Base-by-base conservation (phyloP, 2,329 filamentous ascomycete species). In the Xylariaceae sp. region DNA sequence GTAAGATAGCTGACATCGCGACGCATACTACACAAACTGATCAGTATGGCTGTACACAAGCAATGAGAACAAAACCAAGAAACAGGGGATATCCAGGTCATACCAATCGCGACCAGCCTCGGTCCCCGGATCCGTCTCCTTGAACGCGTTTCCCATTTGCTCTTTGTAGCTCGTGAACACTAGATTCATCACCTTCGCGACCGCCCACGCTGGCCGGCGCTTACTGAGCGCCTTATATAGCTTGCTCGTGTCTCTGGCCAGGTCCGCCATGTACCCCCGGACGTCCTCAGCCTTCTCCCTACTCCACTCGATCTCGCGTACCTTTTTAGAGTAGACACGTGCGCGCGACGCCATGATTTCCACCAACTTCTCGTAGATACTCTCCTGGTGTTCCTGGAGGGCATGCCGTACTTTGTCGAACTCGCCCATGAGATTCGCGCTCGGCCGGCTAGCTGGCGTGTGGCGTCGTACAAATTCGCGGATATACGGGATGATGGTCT, bases 401-500 rank as follows among this genome's bases (percentile, higher is more conserved):
- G 92, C 74, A 15, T 89, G 80, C 59, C 89, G 86, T 47, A 92
- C 84, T 68, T 89, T 92, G 73, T 96, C 92, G 63, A 95, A 95
- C 60, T 96, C 91, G 29, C 81, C 83, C 72, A 92, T 87, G 21
- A 90, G 70, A 12, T 76, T 70, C 1, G 81, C 77, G 22, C 77
- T 76, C 12, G 75, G 76, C 15, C 75, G 74, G 2, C 34, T 21
- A 26, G 30, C 69, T 70, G 54, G 63, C 9, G 74, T 76, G 64
- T 95, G 89, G 2, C 92, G 84, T 9, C 92, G 86, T 18, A 94
- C 84, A 63, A 94, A 95, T 71, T 97, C 94, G 43, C 92, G 85
- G 32, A 96, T 80, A 67, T 96, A 92, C 0, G 92, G 92, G 3
- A 96, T 85, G 2, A 97, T 76, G 0, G 89, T 84, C 22, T 91